Evolutionary conservation across 257 asterid species (phyloP).

Genomic region (Verbena officinalis): DNA sequence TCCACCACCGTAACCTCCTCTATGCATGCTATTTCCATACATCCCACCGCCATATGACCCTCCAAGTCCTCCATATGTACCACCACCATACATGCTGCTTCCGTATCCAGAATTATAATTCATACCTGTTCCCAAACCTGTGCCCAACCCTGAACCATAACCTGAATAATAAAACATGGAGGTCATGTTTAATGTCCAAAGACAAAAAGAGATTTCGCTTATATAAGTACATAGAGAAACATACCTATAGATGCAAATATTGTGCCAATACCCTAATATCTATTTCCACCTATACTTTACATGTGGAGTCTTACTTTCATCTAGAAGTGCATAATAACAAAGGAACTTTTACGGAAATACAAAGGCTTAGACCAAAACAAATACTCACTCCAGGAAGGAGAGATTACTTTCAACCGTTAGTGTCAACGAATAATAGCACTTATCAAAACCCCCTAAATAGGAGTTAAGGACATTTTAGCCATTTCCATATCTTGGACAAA

Average conservation of each 20-base stretch:
- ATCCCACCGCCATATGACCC: slow-evolving; percentile 73
- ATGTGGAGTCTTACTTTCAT: neutral
- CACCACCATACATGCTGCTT: slow-evolving; percentile 57
- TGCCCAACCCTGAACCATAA: slow-evolving; percentile 36
- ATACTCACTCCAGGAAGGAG: slow-evolving; percentile 2
- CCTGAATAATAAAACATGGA: slow-evolving; percentile 43
- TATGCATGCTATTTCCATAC: slow-evolving; percentile 84
- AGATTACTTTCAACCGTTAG: slow-evolving; percentile 8
- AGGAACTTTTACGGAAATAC: neutral
- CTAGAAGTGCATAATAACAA: no score
- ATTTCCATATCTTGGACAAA: neutral
- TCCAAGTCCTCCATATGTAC: slow-evolving; percentile 68
- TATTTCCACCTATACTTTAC: neutral
- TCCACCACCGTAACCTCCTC: slow-evolving; percentile 91
- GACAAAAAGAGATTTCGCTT: slow-evolving; percentile 7
- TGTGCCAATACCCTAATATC: neutral
- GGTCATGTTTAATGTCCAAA: slow-evolving; percentile 28
- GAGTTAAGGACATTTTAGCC: neutral
- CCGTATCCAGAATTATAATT: slow-evolving; percentile 76
- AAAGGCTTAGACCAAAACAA: slow-evolving; percentile 8
- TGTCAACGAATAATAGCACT: neutral
- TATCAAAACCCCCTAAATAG: neutral
- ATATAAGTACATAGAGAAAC: slow-evolving; percentile 13
- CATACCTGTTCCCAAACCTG: no score
- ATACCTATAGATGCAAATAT: neutral